phyloP scores from a whole-genome alignment of 1,284 basidiomycete species.

The Veloporphyrellus conicus region DNA sequence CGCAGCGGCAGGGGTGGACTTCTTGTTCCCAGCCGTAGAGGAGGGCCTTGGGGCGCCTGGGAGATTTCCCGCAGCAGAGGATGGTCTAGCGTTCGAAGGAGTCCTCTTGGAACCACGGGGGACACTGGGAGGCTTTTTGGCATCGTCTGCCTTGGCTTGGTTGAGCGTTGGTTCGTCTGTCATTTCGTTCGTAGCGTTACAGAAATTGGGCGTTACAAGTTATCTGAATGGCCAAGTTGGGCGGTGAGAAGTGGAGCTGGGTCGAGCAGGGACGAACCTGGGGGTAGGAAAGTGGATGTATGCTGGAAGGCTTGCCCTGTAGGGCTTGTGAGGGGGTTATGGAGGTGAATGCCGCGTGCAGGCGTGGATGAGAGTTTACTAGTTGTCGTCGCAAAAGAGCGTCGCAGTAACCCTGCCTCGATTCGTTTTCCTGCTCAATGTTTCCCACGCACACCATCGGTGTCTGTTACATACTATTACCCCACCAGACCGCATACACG shows the following conservation, averaged over 20 bases:
- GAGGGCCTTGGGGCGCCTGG: constrained; percentile 52
- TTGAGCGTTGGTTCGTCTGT: constrained; percentile 68
- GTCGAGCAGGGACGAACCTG: constrained; percentile 38
- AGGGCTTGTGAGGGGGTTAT: constrained; percentile 72
- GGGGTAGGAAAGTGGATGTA: constrained; percentile 43
- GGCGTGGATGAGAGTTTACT: constrained; percentile 48
- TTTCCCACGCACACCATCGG: constrained; percentile 26
- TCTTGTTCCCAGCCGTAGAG: constrained; percentile 63
- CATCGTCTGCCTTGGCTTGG: constrained; percentile 61
- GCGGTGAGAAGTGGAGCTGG: not conserved
- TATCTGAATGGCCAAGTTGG: constrained; percentile 40
- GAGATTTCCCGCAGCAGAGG: constrained; percentile 40
- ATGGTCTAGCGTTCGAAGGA: constrained; percentile 50
- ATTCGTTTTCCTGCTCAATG: constrained; percentile 22
- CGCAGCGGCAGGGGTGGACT: constrained; percentile 35
- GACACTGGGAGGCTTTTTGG: constrained; percentile 51
- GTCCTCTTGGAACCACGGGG: constrained; percentile 55
- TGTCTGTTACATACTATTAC: not conserved
- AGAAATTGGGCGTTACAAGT: constrained; percentile 43
- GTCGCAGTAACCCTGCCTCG: not conserved
- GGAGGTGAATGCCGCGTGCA: constrained; percentile 55
- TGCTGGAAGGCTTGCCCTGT: constrained; percentile 74
- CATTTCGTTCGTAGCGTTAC: constrained; percentile 75
- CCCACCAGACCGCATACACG: not conserved
- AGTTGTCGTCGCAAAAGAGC: constrained; percentile 41